Base-by-base conservation (phyloP, 2,329 filamentous ascomycete genomes). In the Aspergillus novofumigatus region DNA sequence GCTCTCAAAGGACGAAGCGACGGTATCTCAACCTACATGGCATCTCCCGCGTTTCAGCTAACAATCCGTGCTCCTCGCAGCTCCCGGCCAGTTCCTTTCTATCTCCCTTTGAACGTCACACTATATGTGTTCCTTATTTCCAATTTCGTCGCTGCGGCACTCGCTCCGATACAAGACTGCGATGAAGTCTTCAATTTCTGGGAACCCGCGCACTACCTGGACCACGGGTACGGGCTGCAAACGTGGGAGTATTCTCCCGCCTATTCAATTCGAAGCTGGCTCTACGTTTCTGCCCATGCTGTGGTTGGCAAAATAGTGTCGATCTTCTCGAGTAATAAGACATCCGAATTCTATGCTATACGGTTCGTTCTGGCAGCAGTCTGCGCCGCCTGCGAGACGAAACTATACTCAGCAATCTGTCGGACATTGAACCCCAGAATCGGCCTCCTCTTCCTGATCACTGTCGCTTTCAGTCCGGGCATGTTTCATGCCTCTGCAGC, bases 141-240 rank as follows among this genome's bases (percentile, higher is more conserved):
- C 62, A 91, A 91, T 69, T 63, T 89, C 20, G 67, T 93, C 23
- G 90, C 93, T 6, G 94, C 93, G 10, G 69, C 89, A 32, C 93
- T 88, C 72, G 87, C 92, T 1, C 94, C 94, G 0, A 96, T 99
- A 63, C 92, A 97, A 73, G 94, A 99, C 75, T 99, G 94, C 72
- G 94, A 99, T 68, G 94, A 99, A 78, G 93, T 93, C 10, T 99
- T 96, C 83, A 99, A 99, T 74, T 99, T 96, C 80, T 99, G 93
- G 92, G 94, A 99, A 69, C 93, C 94, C 0, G 86, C 92, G 0
- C 94, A 99, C 75, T 99, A 97, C 75, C 83, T 99, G 28, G 89
- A 86, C 58, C 92, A 97, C 78, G 90, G 91, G 66, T 93, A 96
- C 69, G 94, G 93, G 42, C 81, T 97, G 52, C 92, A 99, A 78